phyloP scores from a whole-genome alignment of 306 rosid genomes.

The Malus sieversii region DNA sequence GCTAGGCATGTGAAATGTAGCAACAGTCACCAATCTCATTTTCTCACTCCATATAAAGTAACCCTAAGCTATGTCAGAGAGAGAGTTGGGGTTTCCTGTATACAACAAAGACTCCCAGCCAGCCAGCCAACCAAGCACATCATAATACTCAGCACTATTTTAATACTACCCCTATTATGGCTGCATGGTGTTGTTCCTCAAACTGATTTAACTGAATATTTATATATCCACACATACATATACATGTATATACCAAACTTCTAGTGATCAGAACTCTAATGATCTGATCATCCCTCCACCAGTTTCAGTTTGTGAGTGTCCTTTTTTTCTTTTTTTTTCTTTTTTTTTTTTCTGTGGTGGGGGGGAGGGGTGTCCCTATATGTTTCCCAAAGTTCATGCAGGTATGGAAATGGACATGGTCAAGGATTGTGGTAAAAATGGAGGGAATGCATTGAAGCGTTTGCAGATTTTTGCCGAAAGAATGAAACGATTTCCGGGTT shows the following conservation, averaged over 20 bases:
- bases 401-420: conserved; percentile 40
- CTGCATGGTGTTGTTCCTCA: not conserved
- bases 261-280: not conserved
- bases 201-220: not conserved
- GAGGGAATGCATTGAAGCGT: conserved; percentile 28
- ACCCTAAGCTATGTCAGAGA: conserved; percentile 11
- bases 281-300: not conserved
- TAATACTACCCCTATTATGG: not conserved
- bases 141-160: not conserved
- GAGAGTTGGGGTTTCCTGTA: conserved; percentile 23
- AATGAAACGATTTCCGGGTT: conserved; percentile 32
- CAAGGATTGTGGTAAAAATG: conserved; percentile 14
- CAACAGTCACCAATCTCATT: conserved; percentile 26
- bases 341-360: no score
- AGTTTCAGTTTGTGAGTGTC: not conserved
- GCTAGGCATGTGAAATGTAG: conserved; percentile 50
- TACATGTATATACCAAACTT: not conserved
- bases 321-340: no score
- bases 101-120: conserved; percentile 3
- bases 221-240: not conserved
- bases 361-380: not conserved
- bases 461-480: conserved; percentile 31
- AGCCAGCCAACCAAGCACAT: not conserved
- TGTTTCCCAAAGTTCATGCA: conserved; percentile 52
- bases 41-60: conserved; percentile 27